phyloP scores from a whole-genome alignment of 2,329 filamentous ascomycete species.

The Apiospora arundinis region DNA sequence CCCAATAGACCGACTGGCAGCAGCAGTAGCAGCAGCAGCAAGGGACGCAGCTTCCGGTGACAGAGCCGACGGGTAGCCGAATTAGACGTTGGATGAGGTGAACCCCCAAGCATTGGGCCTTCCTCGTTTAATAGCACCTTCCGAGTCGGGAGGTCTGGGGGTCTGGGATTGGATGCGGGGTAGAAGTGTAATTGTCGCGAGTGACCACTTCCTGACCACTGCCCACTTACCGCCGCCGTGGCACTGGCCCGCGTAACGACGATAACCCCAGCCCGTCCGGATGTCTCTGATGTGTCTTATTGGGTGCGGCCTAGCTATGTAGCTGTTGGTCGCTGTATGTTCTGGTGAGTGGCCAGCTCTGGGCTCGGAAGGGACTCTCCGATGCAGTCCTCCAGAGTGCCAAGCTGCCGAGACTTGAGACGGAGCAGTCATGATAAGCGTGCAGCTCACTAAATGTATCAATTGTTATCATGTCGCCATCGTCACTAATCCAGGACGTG shows the following conservation, averaged over 20 bases:
- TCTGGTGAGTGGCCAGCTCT: neutral
- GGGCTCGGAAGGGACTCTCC: neutral
- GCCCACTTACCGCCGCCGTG: neutral
- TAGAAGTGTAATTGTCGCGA: neutral
- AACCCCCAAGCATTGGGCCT: too few species aligned
- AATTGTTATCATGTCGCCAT: neutral
- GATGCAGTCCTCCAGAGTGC: neutral
- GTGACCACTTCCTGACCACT: neutral
- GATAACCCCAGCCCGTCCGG: neutral
- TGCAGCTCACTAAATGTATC: neutral
- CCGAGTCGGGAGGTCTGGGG: neutral
- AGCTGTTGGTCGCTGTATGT: neutral
- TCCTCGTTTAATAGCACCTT: neutral
- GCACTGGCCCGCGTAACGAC: slow-evolving; percentile 2
- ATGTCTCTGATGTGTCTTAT: neutral
- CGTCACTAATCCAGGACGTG: neutral
- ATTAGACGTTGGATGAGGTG: neutral
- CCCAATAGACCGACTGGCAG: neutral
- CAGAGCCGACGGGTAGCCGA: slow-evolving; percentile 11
- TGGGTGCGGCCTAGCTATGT: neutral
- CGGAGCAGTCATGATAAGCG: neutral
- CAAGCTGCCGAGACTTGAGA: neutral
- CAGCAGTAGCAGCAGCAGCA: neutral
- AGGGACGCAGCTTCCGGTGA: neutral
- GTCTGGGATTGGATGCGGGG: neutral